Percentiles rank a stretch among this genome's conserved stretches.
Evolutionary conservation across 148 eudicot genomes (phyloP).

Genomic region (Amaranthus hypochondriacus): DNA sequence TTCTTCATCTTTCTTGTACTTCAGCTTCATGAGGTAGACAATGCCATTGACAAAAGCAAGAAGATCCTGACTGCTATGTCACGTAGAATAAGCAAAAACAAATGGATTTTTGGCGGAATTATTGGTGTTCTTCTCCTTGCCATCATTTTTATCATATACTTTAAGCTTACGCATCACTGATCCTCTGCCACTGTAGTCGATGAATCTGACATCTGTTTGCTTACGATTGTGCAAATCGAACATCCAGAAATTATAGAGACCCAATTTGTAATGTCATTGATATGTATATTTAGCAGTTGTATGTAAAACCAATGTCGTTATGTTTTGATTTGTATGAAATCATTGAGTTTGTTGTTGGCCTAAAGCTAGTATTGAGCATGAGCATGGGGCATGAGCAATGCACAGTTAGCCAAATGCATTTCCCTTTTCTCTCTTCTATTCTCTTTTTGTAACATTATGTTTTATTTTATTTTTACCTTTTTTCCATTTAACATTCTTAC

Average conservation of each 20-base stretch:
- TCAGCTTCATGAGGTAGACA: constrained; percentile 93
- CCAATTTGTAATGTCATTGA: constrained; percentile 21
- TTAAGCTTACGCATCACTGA: constrained; percentile 46
- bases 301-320: constrained; percentile 11
- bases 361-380: not conserved
- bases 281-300: constrained; percentile 23
- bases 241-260: not conserved
- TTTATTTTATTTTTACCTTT: too few species aligned
- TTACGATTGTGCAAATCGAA: constrained; percentile 12
- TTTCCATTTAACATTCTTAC: too few species aligned
- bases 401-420: too few species aligned
- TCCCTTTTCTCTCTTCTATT: too few species aligned
- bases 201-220: constrained; percentile 13
- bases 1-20: constrained; percentile 17
- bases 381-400: too few species aligned
- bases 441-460: too few species aligned
- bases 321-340: constrained; percentile 11
- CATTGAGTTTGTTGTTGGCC: not conserved
- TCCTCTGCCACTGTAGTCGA: not conserved
- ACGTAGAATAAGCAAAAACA: constrained; percentile 82
- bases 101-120: constrained; percentile 73
- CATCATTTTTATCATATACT: constrained; percentile 65
- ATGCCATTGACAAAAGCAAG: constrained; percentile 86
- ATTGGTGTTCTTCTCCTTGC: constrained; percentile 75
- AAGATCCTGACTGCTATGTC: constrained; percentile 84